Percentiles rank a stretch among this genome's conserved stretches.
These are phyloP conservation scores for Neurospora sp. DNA, from an alignment of 495 filamentous ascomycete species.

Conservation along the genomic window DNA sequence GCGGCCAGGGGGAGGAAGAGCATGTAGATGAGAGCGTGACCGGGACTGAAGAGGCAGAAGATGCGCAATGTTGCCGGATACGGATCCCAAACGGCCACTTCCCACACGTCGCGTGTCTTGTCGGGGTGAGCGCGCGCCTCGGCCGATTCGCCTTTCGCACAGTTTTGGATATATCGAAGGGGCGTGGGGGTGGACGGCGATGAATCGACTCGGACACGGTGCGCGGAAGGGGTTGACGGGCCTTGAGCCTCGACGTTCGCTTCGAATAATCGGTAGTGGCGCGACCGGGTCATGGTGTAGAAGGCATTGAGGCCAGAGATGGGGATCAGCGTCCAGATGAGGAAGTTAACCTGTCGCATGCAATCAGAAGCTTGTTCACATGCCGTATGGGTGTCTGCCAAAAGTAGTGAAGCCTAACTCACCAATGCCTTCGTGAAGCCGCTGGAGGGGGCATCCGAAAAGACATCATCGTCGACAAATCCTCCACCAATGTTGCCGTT, in stretches of 20 bases:
- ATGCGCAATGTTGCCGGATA: slow-evolving; percentile 69
- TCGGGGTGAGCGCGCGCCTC: slow-evolving; percentile 77
- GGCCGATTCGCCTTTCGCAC: slow-evolving; percentile 50
- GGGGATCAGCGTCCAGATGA: slow-evolving; percentile 55
- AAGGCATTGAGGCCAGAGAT: slow-evolving; percentile 62
- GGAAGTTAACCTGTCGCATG: slow-evolving; percentile 47
- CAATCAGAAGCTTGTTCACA: background rate
- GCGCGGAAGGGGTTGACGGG: slow-evolving; percentile 77
- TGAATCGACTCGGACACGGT: slow-evolving; percentile 82
- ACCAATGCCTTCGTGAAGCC: slow-evolving; percentile 73
- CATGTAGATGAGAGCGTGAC: slow-evolving; percentile 80
- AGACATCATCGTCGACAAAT: slow-evolving; percentile 59
- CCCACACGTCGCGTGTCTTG: slow-evolving; percentile 83
- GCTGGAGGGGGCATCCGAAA: slow-evolving; percentile 53
- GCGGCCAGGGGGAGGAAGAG: slow-evolving; percentile 71
- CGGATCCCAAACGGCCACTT: slow-evolving; percentile 88
- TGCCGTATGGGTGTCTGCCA: background rate
- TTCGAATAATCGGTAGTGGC: slow-evolving; percentile 89
- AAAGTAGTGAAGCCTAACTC: slow-evolving; percentile 28
- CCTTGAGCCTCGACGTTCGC: slow-evolving; percentile 54
- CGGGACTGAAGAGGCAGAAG: slow-evolving; percentile 87
- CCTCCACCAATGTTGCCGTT: slow-evolving; percentile 41
- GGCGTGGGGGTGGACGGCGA: slow-evolving; percentile 72
- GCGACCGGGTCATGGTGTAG: slow-evolving; percentile 74
- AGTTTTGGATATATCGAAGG: slow-evolving; percentile 59